Evolutionary conservation across 352 stramenopile genomes (phyloP).

Genomic region (Phytophthora capsici): DNA sequence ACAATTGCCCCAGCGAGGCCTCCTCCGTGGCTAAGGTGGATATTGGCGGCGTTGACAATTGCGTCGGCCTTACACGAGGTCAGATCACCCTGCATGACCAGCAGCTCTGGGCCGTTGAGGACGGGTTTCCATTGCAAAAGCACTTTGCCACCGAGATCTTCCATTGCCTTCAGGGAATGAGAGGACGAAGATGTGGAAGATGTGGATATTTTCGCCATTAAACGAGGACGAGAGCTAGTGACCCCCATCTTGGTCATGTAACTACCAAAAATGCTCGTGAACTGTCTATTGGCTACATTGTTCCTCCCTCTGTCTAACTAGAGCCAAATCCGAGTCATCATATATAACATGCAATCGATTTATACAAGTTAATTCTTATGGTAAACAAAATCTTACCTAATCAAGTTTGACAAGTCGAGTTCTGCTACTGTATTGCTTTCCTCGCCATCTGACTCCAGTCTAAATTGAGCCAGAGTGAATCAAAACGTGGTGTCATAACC

Average conservation of each 20-base stretch:
- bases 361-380: too few relatives aligned
- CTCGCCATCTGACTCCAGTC: not conserved
- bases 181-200: not conserved
- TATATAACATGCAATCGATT: too few relatives aligned
- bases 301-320: too few relatives aligned
- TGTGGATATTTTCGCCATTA: not conserved
- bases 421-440: not conserved
- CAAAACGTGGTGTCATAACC: not conserved
- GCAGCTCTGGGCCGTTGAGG: constrained; percentile 18
- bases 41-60: constrained; percentile 60
- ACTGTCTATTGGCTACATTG: not conserved
- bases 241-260: not conserved
- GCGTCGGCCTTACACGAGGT: constrained; percentile 42
- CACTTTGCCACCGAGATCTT: constrained; percentile 12
- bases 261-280: not conserved
- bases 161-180: not conserved
- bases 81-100: constrained; percentile 51
- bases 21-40: constrained; percentile 37
- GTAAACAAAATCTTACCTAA: too few relatives aligned
- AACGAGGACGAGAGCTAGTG: not conserved
- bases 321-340: too few relatives aligned
- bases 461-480: not conserved
- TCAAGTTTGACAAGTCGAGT: too few relatives aligned
- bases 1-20: constrained; percentile 47
- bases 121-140: constrained; percentile 21